A percentile compares a stretch with the other conserved stretches of the same genome.
phyloP scores from a whole-genome alignment of 2,329 filamentous ascomycete genomes.

The Cladobotryum protrusum region DNA sequence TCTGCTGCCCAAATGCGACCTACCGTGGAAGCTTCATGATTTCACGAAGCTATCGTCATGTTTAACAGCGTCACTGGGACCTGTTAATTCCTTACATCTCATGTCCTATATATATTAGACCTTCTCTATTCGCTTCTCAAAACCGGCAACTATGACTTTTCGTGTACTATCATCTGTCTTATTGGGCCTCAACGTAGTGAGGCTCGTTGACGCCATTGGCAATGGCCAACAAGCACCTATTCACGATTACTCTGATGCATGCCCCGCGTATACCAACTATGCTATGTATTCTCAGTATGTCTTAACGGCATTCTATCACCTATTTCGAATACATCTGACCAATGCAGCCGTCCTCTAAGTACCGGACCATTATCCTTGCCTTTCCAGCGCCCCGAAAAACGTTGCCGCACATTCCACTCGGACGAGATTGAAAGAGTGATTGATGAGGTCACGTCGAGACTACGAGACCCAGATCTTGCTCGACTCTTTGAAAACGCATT shows the following conservation, averaged over 20 bases:
- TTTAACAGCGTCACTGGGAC: not conserved
- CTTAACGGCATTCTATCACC: not conserved
- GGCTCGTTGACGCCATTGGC: conserved; percentile 14
- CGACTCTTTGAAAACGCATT: conserved; percentile 94
- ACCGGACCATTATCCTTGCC: conserved; percentile 73
- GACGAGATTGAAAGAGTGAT: conserved; percentile 85
- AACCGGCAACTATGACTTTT: conserved; percentile 19
- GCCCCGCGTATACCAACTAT: conserved; percentile 37
- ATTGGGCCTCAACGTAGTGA: conserved; percentile 19
- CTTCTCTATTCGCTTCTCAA: not conserved
- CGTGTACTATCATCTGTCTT: conserved; percentile 22
- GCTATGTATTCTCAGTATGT: conserved; percentile 35
- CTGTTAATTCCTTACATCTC: not conserved
- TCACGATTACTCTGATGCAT: conserved; percentile 23
- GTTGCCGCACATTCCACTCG: conserved; percentile 86
- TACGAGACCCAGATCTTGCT: conserved; percentile 81
- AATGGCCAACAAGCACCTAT: conserved; percentile 21
- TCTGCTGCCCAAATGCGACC: too few relatives aligned
- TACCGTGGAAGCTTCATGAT: not conserved
- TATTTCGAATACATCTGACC: not conserved
- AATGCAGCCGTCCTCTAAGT: conserved; percentile 65
- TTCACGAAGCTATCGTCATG: not conserved
- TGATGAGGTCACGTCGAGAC: conserved; percentile 67
- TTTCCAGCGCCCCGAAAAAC: conserved; percentile 73
- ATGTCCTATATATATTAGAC: too few relatives aligned